Percentiles rank a stretch among this genome's conserved stretches.
phyloP scores from a whole-genome alignment of 2,329 filamentous ascomycete genomes.

The Fusarium pseudoanthophilum region DNA sequence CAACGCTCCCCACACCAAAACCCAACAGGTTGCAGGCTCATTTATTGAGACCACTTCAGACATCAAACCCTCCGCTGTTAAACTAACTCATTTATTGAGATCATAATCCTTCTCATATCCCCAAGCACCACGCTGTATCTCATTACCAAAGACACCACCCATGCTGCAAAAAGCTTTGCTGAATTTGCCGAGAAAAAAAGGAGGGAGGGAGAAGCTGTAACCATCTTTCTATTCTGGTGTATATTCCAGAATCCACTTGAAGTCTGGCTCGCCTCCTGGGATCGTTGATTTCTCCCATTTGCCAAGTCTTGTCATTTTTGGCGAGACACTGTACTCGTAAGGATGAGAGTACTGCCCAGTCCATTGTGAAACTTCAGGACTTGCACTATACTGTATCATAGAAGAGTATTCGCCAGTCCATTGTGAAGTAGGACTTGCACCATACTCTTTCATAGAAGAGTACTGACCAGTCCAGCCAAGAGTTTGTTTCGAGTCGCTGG shows the following conservation, averaged over 20 bases:
- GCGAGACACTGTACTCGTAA: background rate
- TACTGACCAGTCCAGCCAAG: background rate
- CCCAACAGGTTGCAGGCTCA: background rate
- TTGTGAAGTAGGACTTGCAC: background rate
- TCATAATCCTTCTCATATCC: background rate
- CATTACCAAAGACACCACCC: background rate
- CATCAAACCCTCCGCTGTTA: background rate
- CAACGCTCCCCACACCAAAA: background rate
- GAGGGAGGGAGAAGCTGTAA: background rate
- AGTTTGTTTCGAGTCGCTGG: background rate
- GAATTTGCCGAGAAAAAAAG: background rate
- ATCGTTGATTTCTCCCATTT: no score
- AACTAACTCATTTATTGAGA: background rate
- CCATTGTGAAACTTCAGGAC: background rate
- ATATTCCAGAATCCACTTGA: background rate
- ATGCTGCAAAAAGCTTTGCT: background rate
- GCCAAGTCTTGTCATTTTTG: background rate
- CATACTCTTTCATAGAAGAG: background rate
- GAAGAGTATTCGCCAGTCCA: background rate
- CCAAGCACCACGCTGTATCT: background rate
- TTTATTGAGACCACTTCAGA: background rate
- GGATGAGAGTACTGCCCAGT: background rate
- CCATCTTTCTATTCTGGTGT: background rate
- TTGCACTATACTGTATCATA: background rate
- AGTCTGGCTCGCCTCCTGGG: background rate